These are phyloP conservation scores for Fusarium longipes DNA, from an alignment of 2,329 filamentous ascomycete species.

Conservation along the genomic window DNA sequence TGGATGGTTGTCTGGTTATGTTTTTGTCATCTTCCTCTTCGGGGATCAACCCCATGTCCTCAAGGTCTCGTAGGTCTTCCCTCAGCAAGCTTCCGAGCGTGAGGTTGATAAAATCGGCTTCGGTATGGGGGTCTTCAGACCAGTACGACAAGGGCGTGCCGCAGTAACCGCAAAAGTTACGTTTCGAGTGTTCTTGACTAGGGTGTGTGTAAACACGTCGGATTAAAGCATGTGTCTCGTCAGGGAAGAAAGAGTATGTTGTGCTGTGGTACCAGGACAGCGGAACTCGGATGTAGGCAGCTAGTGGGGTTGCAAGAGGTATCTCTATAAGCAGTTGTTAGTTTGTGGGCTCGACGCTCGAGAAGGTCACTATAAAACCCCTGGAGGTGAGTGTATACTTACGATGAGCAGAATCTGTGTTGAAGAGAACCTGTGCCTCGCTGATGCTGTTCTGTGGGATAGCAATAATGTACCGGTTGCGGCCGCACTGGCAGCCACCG, in stretches of 20 bases:
- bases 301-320: conserved; percentile 77
- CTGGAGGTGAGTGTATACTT: conserved; percentile 54
- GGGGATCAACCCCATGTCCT: conserved; percentile 79
- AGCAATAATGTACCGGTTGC: conserved; percentile 82
- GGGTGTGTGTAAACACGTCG: conserved; percentile 73
- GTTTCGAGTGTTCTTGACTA: conserved; percentile 68
- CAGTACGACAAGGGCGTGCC: conserved; percentile 87
- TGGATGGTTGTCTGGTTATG: neutral
- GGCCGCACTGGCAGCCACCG: conserved; percentile 86
- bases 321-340: conserved; percentile 58
- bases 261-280: conserved; percentile 82
- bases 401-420: conserved; percentile 77
- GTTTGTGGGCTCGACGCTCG: conserved; percentile 4
- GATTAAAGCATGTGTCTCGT: conserved; percentile 77
- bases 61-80: conserved; percentile 77
- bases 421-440: conserved; percentile 77
- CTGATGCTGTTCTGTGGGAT: conserved; percentile 70
- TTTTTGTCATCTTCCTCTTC: conserved; percentile 51
- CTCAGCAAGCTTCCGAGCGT: conserved; percentile 81
- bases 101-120: conserved; percentile 83
- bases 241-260: conserved; percentile 79
- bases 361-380: conserved; percentile 1
- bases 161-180: conserved; percentile 92
- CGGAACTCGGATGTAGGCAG: conserved; percentile 85
- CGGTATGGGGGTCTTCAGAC: conserved; percentile 76